phyloP scores from a whole-genome alignment of 2,329 filamentous ascomycete genomes.

The Epichloe aotearoae region DNA sequence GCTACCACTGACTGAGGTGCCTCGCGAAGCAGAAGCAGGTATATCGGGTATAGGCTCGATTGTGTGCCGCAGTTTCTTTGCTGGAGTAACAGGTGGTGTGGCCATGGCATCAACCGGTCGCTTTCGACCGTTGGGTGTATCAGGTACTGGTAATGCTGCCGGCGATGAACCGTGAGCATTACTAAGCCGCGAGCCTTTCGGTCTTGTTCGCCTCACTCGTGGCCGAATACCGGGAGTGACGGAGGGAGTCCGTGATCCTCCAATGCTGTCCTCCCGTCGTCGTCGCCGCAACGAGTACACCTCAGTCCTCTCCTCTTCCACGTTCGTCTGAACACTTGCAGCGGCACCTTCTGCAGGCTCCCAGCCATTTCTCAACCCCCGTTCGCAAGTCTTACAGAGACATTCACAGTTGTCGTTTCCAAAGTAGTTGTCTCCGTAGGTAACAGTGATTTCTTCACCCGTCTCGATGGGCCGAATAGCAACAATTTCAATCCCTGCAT shows the following conservation, averaged over 20 bases:
- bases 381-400: constrained; percentile 78
- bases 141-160: constrained; percentile 15
- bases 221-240: constrained; percentile 42
- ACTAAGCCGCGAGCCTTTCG: constrained; percentile 20
- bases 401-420: constrained; percentile 92
- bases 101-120: constrained; percentile 30
- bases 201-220: constrained; percentile 28
- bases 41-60: constrained; percentile 13
- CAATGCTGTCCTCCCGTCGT: constrained; percentile 36
- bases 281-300: constrained; percentile 45
- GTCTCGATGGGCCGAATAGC: constrained; percentile 68
- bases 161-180: constrained; percentile 22
- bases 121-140: constrained; percentile 21
- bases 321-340: constrained; percentile 32
- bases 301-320: constrained; percentile 38
- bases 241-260: constrained; percentile 42
- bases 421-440: constrained; percentile 93
- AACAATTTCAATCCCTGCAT: constrained; percentile 81
- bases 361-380: constrained; percentile 69
- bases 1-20: constrained; percentile 22
- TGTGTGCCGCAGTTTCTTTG: constrained; percentile 32
- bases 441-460: constrained; percentile 93
- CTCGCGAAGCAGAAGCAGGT: constrained; percentile 20
- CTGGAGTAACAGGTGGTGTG: constrained; percentile 42
- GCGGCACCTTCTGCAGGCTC: constrained; percentile 36